Percentiles rank a stretch among this genome's conserved stretches.
Evolutionary conservation across 257 asterid genomes (phyloP).

Genomic region (Henckelia pumila): DNA sequence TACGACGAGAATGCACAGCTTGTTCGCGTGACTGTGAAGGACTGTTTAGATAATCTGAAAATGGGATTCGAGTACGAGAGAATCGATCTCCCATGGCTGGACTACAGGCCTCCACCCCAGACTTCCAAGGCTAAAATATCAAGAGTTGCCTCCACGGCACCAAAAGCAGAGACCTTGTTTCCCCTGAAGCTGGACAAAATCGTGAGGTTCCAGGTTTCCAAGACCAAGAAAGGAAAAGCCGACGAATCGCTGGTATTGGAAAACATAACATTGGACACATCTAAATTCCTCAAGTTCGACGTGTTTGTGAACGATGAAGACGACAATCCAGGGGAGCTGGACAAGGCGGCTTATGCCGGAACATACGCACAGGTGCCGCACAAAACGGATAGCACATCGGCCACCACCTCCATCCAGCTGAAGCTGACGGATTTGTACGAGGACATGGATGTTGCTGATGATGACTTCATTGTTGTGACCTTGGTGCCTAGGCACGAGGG

Average conservation of each 20-base stretch:
- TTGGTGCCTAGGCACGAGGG: constrained; percentile 35
- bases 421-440: constrained; percentile 35
- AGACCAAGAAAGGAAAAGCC: constrained; percentile 17
- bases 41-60: constrained; percentile 21
- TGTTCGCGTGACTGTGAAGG: constrained; percentile 31
- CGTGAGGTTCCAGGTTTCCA: constrained; percentile 13
- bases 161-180: not conserved
- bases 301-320: constrained; percentile 30
- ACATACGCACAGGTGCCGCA: constrained; percentile 40
- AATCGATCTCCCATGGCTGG: constrained; percentile 30
- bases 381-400: constrained; percentile 14
- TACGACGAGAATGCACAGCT: constrained; percentile 32
- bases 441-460: constrained; percentile 41
- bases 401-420: constrained; percentile 28
- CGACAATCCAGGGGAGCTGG: constrained; percentile 21
- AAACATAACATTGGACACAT: constrained; percentile 1
- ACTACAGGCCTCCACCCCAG: constrained; percentile 23
- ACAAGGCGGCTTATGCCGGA: constrained; percentile 39
- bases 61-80: constrained; percentile 30
- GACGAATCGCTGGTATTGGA: constrained; percentile 24
- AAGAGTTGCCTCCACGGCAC: not conserved
- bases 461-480: constrained; percentile 34
- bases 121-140: constrained; percentile 1
- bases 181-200: constrained; percentile 23
- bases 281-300: constrained; percentile 36